Evolutionary conservation across 257 asterid species (phyloP).

Genomic region (Penstemon newberryi): DNA sequence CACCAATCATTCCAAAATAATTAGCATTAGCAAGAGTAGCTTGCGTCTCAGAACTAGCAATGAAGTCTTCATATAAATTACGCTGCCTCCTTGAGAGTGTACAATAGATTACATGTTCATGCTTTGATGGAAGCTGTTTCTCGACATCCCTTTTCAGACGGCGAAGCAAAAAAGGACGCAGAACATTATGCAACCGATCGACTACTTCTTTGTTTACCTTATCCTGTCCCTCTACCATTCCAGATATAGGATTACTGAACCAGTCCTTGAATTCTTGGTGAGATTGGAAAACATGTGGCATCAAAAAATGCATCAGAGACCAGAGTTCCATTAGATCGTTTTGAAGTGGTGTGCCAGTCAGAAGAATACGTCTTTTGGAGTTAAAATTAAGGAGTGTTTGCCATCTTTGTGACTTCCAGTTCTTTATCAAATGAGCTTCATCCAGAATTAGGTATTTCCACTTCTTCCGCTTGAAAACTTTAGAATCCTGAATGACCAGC

Average conservation of each 20-base stretch:
- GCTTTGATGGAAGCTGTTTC: constrained; percentile 94
- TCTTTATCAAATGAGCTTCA: constrained; percentile 96
- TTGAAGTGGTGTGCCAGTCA: constrained; percentile 97
- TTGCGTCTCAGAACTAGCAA: constrained; percentile 99
- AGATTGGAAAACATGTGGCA: constrained; percentile 98
- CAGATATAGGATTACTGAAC: constrained; percentile 95
- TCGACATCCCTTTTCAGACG: constrained; percentile 97
- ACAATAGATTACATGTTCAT: constrained; percentile 87
- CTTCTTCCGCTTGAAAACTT: constrained; percentile 97
- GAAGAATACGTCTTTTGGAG: constrained; percentile 95
- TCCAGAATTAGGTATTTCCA: constrained; percentile 97
- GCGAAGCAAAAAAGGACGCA: constrained; percentile 95
- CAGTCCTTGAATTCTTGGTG: constrained; percentile 99
- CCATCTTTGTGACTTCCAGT: constrained; percentile 99
- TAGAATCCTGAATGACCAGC: constrained; percentile 94
- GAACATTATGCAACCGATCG: constrained; percentile 98
- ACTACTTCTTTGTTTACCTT: constrained; percentile 94
- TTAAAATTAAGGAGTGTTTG: constrained; percentile 96
- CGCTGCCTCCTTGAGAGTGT: constrained; percentile 98
- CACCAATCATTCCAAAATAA: constrained; percentile 96
- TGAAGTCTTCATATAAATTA: constrained; percentile 92
- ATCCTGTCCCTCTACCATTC: constrained; percentile 99
- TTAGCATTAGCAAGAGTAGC: constrained; percentile 92
- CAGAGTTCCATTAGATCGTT: constrained; percentile 99
- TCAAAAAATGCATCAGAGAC: constrained; percentile 99